Conservation (phyloP, 2,329 filamentous ascomycete genomes). For the Fusarium siculi region DNA sequence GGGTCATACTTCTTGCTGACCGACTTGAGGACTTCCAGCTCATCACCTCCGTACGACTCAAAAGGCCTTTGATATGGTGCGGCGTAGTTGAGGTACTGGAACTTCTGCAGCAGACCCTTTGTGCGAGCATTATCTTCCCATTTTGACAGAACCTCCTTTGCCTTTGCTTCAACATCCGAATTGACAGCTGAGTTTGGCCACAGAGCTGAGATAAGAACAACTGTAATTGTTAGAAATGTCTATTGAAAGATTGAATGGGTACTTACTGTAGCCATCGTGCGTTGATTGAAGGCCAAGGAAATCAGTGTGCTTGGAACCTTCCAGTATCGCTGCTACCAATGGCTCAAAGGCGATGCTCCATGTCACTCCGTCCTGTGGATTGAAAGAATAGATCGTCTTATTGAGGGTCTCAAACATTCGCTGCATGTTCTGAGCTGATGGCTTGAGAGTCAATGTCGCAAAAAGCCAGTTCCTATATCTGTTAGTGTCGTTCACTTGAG, state of each 20-base stretch:
- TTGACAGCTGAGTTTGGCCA: not conserved
- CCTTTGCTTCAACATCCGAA: not conserved
- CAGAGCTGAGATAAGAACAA: not conserved
- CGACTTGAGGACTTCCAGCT: not conserved
- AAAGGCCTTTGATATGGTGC: not conserved
- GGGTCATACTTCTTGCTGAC: slow-evolving; percentile 8
- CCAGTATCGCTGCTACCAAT: not conserved
- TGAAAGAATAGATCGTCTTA: accelerated
- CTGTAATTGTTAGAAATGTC: not conserved
- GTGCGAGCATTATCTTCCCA: not conserved
- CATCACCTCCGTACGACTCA: not conserved
- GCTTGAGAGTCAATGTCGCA: not conserved
- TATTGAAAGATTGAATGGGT: too few species aligned
- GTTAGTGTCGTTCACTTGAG: accelerated
- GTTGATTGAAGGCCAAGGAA: not conserved
- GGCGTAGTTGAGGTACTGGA: slow-evolving; percentile 16
- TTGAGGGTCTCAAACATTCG: not conserved
- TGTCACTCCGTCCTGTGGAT: not conserved
- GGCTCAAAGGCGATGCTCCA: not conserved
- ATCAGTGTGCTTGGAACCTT: not conserved
- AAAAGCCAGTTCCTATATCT: not conserved
- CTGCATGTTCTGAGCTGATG: not conserved
- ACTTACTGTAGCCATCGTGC: not conserved
- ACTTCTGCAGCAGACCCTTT: not conserved
- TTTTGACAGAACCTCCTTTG: accelerated